A percentile compares a stretch with the other conserved stretches of the same genome.
phyloP scores from a whole-genome alignment of 1,284 basidiomycete species.

The Peniophora sp. region DNA sequence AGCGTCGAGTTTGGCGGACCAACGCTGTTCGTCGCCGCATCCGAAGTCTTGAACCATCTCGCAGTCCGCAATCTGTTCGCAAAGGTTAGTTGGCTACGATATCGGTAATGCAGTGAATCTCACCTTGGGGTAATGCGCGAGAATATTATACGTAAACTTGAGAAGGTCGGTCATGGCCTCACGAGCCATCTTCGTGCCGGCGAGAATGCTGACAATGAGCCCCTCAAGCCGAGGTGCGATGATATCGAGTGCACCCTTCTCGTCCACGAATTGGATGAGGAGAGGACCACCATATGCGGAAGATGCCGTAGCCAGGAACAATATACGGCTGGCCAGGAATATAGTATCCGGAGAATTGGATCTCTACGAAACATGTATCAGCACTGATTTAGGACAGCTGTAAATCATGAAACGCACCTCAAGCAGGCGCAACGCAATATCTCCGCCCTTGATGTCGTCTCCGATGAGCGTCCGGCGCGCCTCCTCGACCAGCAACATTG shows the following conservation, averaged over 20 bases:
- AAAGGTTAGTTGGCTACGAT: too few species aligned
- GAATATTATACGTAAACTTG: constrained; percentile 71
- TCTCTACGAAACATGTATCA: constrained; percentile 35
- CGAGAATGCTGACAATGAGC: constrained; percentile 36
- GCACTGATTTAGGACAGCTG: constrained; percentile 1
- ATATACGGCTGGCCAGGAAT: constrained; percentile 67
- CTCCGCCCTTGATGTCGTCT: constrained; percentile 55
- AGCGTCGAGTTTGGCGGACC: constrained; percentile 62
- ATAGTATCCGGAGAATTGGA: constrained; percentile 51
- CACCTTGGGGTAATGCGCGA: constrained; percentile 62
- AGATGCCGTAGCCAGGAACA: constrained; percentile 64
- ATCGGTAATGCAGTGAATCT: too few species aligned
- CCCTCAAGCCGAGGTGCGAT: constrained; percentile 50
- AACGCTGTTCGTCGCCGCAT: constrained; percentile 35
- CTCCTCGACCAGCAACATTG: constrained; percentile 57
- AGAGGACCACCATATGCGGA: constrained; percentile 30
- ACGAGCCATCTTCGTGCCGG: constrained; percentile 44
- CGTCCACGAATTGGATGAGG: constrained; percentile 53
- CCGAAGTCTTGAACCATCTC: constrained; percentile 11
- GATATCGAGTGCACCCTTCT: constrained; percentile 50
- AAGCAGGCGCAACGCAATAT: constrained; percentile 45
- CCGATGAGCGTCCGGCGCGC: constrained; percentile 52
- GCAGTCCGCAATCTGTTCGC: constrained; percentile 9
- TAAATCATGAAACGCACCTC: constrained; percentile 40
- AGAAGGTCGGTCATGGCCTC: constrained; percentile 73